phyloP scores from a whole-genome alignment of 1,284 basidiomycete genomes.

The Acaromyces ingoldii region DNA sequence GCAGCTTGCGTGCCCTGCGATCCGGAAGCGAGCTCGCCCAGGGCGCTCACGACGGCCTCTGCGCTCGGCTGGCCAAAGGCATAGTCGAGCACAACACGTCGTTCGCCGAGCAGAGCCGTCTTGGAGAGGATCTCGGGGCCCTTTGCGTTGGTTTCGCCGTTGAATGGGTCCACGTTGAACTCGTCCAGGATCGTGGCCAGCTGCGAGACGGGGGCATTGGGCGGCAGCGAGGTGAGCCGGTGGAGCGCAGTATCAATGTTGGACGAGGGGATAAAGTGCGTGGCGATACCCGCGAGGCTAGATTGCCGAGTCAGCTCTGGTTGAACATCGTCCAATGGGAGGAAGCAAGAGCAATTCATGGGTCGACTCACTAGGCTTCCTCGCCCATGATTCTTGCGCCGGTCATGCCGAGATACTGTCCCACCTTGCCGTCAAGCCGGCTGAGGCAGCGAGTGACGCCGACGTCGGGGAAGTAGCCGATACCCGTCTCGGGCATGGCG shows the following conservation, averaged over 20 bases:
- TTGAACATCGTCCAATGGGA: neutral
- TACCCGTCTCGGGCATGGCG: slow-evolving; percentile 74
- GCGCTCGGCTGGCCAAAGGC: slow-evolving; percentile 39
- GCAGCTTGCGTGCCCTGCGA: slow-evolving; percentile 20
- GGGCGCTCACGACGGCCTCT: slow-evolving; percentile 32
- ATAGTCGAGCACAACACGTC: slow-evolving; percentile 42
- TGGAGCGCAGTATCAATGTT: slow-evolving; percentile 29
- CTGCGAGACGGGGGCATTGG: slow-evolving; percentile 20
- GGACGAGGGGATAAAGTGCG: slow-evolving; percentile 38
- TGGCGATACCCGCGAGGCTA: slow-evolving; percentile 37
- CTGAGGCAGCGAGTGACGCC: slow-evolving; percentile 86
- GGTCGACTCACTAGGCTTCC: slow-evolving; percentile 30
- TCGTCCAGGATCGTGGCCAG: slow-evolving; percentile 34
- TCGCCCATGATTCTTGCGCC: slow-evolving; percentile 53
- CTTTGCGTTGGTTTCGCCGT: slow-evolving; percentile 3
- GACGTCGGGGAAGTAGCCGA: slow-evolving; percentile 68
- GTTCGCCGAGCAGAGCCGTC: slow-evolving; percentile 29
- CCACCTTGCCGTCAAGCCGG: slow-evolving; percentile 82
- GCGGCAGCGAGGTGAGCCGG: slow-evolving; percentile 29
- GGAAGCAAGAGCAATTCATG: neutral
- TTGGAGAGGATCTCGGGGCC: slow-evolving; percentile 19
- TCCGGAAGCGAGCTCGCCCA: slow-evolving; percentile 27
- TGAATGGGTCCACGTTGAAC: slow-evolving; percentile 33
- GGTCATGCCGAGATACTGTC: slow-evolving; percentile 89
- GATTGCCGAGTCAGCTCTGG: neutral